Percentiles rank a stretch among this genome's conserved stretches.
Evolutionary conservation across 2,329 filamentous ascomycete species (phyloP).

Genomic region (Aspergillus fischeri): DNA sequence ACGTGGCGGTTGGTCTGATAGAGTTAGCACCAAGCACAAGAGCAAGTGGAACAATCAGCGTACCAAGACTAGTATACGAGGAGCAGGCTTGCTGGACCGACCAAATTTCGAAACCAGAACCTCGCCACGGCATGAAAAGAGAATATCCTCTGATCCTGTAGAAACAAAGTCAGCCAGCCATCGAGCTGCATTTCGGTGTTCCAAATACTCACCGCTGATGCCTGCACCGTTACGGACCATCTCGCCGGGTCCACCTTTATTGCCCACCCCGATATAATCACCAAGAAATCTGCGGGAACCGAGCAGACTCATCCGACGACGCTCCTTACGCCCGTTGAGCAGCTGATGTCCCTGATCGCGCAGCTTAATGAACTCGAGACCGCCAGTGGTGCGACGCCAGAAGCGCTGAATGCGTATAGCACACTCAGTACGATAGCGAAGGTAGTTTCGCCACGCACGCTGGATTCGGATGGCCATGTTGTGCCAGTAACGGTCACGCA

Average conservation of each 20-base stretch:
- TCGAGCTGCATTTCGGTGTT: not conserved
- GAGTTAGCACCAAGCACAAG: constrained; percentile 13
- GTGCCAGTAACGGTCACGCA: constrained; percentile 98
- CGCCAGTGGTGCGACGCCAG: constrained; percentile 90
- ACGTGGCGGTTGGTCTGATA: constrained; percentile 70
- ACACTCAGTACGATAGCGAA: constrained; percentile 86
- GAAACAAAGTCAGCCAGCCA: not conserved
- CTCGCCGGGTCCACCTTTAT: constrained; percentile 72
- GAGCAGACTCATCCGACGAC: constrained; percentile 82
- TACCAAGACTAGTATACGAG: constrained; percentile 72
- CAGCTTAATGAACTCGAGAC: constrained; percentile 81
- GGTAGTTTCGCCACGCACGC: constrained; percentile 92
- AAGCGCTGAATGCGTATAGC: constrained; percentile 91
- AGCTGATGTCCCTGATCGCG: constrained; percentile 83
- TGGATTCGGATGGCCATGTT: constrained; percentile 99
- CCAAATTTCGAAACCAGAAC: constrained; percentile 91
- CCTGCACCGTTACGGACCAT: constrained; percentile 72
- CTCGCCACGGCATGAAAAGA: constrained; percentile 91
- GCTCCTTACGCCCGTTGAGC: constrained; percentile 81
- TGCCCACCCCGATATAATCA: constrained; percentile 88
- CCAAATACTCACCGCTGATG: constrained; percentile 54
- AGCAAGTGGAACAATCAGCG: constrained; percentile 16
- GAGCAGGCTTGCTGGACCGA: constrained; percentile 87
- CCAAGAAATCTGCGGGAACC: constrained; percentile 90
- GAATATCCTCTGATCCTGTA: constrained; percentile 58